Percentiles rank a stretch among this genome's conserved stretches.
Evolutionary conservation across 495 filamentous ascomycete genomes (phyloP).

Genomic region (Neurospora hispaniola): DNA sequence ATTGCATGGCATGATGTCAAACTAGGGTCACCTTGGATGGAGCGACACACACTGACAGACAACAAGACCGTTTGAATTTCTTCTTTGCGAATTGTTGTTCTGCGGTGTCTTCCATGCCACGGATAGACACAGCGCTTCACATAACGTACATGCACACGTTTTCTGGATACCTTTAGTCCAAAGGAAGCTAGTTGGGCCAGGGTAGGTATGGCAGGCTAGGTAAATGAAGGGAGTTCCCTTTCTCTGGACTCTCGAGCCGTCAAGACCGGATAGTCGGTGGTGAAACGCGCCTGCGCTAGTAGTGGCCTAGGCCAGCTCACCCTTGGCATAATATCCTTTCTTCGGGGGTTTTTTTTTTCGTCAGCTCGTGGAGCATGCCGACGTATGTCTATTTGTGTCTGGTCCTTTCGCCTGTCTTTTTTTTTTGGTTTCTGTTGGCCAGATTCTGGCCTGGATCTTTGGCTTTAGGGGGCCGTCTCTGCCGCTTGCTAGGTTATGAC

Average conservation of each 20-base stretch:
- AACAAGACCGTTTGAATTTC: neutral
- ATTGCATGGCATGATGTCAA: neutral
- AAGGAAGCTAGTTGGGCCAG: neutral
- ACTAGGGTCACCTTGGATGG: neutral
- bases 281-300: neutral
- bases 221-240: neutral
- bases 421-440: neutral
- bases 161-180: neutral
- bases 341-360: neutral
- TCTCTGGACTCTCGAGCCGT: neutral
- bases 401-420: no score
- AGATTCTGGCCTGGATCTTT: neutral
- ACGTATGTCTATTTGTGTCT: neutral
- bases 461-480: neutral
- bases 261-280: neutral
- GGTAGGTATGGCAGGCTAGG: neutral
- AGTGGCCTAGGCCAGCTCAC: neutral
- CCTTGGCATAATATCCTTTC: neutral
- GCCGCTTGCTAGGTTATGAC: neutral
- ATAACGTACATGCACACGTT: neutral
- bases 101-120: neutral
- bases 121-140: neutral
- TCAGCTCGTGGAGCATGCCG: neutral
- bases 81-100: neutral
- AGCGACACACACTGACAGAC: neutral